Percentiles rank a stretch among this genome's conserved stretches.
phyloP scores from a whole-genome alignment of 2,329 filamentous ascomycete genomes.

The Lithohypha guttulata region DNA sequence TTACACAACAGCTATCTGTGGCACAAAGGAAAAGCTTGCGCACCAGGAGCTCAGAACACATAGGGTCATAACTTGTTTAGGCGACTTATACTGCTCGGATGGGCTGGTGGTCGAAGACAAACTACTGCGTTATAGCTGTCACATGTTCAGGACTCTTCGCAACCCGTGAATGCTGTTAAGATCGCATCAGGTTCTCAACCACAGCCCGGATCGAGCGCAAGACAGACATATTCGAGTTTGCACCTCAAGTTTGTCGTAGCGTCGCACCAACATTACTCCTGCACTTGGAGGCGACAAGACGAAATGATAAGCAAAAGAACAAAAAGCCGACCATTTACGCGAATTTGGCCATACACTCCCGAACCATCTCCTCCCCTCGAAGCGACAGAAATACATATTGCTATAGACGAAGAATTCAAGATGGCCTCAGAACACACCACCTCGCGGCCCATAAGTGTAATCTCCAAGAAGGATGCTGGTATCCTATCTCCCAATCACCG shows the following conservation, averaged over 20 bases:
- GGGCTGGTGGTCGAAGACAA: too few relatives aligned
- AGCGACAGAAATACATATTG: slow-evolving; percentile 32
- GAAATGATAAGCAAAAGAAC: slow-evolving; percentile 23
- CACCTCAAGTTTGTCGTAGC: too few relatives aligned
- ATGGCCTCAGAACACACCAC: slow-evolving; percentile 30
- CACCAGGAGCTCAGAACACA: too few relatives aligned
- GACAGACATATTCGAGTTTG: too few relatives aligned
- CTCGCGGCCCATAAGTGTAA: slow-evolving; percentile 35
- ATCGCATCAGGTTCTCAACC: background rate
- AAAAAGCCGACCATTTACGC: slow-evolving; percentile 24
- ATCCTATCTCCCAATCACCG: slow-evolving; percentile 37
- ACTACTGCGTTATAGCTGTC: too few relatives aligned
- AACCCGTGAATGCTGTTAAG: too few relatives aligned
- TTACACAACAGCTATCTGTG: background rate
- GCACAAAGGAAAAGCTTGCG: slow-evolving; percentile 6
- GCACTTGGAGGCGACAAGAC: slow-evolving; percentile 12
- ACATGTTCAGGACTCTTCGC: too few relatives aligned
- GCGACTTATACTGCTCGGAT: too few relatives aligned
- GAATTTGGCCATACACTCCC: slow-evolving; percentile 27
- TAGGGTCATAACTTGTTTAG: too few relatives aligned
- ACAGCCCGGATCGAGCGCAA: too few relatives aligned
- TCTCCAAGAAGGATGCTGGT: slow-evolving; percentile 28
- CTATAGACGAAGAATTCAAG: slow-evolving; percentile 31
- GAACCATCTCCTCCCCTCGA: slow-evolving; percentile 36
- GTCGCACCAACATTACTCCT: too few relatives aligned